These are phyloP conservation scores for Paraurostyla sp. DNA, from an alignment of 73 alveolate species.

Conservation along the genomic window DNA sequence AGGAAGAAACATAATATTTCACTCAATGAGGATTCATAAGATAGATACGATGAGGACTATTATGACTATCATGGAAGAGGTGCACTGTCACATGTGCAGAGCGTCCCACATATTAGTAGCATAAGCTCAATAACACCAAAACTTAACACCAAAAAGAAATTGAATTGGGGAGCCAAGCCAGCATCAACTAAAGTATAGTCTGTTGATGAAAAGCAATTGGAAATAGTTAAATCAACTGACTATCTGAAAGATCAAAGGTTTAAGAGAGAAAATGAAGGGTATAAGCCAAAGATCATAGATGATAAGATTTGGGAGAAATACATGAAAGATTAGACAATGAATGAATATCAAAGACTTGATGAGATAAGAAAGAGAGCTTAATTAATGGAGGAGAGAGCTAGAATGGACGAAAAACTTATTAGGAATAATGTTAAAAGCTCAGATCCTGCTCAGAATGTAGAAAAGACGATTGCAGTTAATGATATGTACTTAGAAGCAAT, in stretches of 20 bases:
- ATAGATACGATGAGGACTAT: neutral
- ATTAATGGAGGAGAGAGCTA: slow-evolving; percentile 35
- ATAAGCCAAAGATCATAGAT: neutral
- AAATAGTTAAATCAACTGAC: slow-evolving; percentile 34
- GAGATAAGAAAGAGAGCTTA: slow-evolving; percentile 33
- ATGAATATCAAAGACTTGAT: slow-evolving; percentile 21
- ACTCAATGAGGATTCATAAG: slow-evolving; percentile 30
- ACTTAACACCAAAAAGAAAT: neutral
- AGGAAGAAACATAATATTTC: neutral
- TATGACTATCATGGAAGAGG: neutral
- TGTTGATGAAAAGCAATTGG: neutral
- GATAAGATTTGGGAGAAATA: slow-evolving; percentile 23
- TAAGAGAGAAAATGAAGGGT: slow-evolving; percentile 23
- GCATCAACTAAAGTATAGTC: neutral
- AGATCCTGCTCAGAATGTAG: neutral
- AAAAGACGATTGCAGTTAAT: slow-evolving; percentile 48
- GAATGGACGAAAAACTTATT: slow-evolving; percentile 37
- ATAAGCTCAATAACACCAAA: neutral
- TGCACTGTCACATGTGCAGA: neutral
- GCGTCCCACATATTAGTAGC: slow-evolving; percentile 20
- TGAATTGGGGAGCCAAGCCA: slow-evolving; percentile 40
- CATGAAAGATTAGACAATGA: slow-evolving; percentile 5
- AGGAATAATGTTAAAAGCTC: neutral
- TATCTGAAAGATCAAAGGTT: slow-evolving; percentile 44
- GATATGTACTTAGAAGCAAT: slow-evolving; percentile 55